Percentiles rank a stretch among this genome's conserved stretches.
phyloP scores from a whole-genome alignment of 1,284 basidiomycete genomes.

The Hymenochaete sp. region DNA sequence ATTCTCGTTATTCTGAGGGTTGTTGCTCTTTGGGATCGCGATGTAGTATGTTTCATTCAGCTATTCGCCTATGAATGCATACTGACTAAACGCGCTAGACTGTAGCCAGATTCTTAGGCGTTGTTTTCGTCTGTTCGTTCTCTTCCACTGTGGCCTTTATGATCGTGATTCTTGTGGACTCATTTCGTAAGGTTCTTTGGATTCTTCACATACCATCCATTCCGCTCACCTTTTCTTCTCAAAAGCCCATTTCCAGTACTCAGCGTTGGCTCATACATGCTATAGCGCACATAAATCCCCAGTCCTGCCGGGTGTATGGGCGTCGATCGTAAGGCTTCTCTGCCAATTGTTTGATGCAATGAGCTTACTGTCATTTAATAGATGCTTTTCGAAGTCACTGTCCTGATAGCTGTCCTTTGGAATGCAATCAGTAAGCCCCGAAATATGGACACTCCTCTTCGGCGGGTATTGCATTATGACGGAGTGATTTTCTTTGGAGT shows the following conservation, averaged over 20 bases:
- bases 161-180: background rate
- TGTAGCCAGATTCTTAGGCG: slow-evolving; percentile 2
- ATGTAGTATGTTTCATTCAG: slow-evolving; percentile 7
- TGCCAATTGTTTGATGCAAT: background rate
- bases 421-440: slow-evolving; percentile 21
- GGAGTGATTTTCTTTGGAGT: slow-evolving; percentile 21
- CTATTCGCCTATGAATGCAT: background rate
- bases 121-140: slow-evolving; percentile 10
- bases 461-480: slow-evolving; percentile 17
- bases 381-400: slow-evolving; percentile 20
- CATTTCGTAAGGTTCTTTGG: slow-evolving; percentile 3
- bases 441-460: slow-evolving; percentile 6
- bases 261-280: slow-evolving; percentile 4
- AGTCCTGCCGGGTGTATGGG: slow-evolving; percentile 13
- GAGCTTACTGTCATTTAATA: slow-evolving; percentile 4
- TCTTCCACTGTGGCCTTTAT: slow-evolving; percentile 5
- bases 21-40: slow-evolving; percentile 15
- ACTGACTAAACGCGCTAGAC: slow-evolving; percentile 1
- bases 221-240: background rate
- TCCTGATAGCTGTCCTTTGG: slow-evolving; percentile 17
- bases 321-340: slow-evolving; percentile 12
- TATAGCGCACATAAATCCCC: background rate
- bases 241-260: slow-evolving; percentile 10
- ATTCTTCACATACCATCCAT: background rate
- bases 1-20: slow-evolving; percentile 16